Evolutionary conservation across 108 stramenopile species (phyloP), one percentile per base, ranked within the genome.

Genomic region (Chaetoceros muelleri): DNA sequence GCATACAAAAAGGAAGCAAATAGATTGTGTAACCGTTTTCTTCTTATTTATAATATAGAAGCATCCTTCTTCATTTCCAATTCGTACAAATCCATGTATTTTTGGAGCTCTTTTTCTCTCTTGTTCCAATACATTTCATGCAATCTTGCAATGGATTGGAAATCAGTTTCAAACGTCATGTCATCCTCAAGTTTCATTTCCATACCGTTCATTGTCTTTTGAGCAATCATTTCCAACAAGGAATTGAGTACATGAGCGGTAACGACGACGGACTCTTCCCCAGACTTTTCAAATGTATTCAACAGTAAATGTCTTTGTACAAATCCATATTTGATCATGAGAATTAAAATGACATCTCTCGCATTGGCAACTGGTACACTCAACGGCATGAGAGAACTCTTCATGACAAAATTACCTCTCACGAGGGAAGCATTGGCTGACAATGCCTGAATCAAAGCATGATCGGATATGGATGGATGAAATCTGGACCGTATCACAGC

Each of bases 401-500:
- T 74, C n/a, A 93, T 48, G 5, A 73, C 64, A 70, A 84, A 88
- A 61, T 88, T 93, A 0, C 90, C 90, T 50, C 85, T 65, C 1
- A 93, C 90, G 58, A 84, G 55, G 1, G 83, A 74, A 5, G 90
- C 86, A 52, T 78, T 81, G n/a, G 65, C 72, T 19, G 73, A 73
- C 30, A 93, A 55, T 2, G 85, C 82, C 55, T 58, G 50, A 24
- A 80, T 62, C 23, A 93, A 52, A 18, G 62, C 55, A 0, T 69
- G 58, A 52, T 86, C 80, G 0, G 70, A 65, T 0, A 83, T 68
- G 20, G 59, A 22, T 0, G 64, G 16, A 52, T 67, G 57, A 53
- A 85, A 82, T 10, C 70, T 76, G 31, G 67, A 57, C 3, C 80
- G 69, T 2, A 93, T 34, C 8, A 88, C 69, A 2, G 80, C 69